A percentile compares a stretch with the other conserved stretches of the same genome.
Conservation (phyloP, 257 asterid genomes). For the Salvia miltiorrhiza region DNA sequence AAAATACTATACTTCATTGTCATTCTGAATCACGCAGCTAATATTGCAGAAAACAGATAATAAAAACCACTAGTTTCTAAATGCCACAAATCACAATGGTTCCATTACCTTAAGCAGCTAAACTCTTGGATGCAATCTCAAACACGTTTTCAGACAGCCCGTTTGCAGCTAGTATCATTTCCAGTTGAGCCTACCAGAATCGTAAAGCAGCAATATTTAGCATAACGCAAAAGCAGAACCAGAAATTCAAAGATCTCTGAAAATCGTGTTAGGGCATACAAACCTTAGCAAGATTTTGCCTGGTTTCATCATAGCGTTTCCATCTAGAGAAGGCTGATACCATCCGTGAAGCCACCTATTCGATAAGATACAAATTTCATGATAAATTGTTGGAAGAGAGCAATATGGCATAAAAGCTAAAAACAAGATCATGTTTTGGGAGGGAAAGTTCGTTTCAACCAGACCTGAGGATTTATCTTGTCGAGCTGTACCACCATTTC, state of each 20-base stretch:
- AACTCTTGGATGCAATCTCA: conserved; percentile 91
- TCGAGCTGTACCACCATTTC: conserved; percentile 76
- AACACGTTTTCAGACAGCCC: conserved; percentile 88
- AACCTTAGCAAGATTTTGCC: conserved; percentile 85
- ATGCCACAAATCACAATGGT: background rate
- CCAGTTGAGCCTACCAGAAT: conserved; percentile 69
- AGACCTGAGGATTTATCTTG: conserved; percentile 83
- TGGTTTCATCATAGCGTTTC: conserved; percentile 82
- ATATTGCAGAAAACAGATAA: background rate
- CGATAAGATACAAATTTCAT: background rate
- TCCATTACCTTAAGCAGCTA: conserved; percentile 50
- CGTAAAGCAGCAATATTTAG: background rate
- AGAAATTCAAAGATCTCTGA: background rate
- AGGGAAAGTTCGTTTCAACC: background rate
- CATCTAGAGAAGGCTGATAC: conserved; percentile 93
- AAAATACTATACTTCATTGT: background rate
- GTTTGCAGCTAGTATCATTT: conserved; percentile 66
- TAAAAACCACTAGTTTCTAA: background rate
- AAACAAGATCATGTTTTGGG: background rate
- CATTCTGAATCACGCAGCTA: background rate
- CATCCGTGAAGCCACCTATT: conserved; percentile 87
- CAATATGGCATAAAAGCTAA: background rate
- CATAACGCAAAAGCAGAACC: background rate
- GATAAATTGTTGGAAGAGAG: background rate
- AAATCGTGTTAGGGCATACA: background rate